Percentiles rank a stretch among this genome's conserved stretches.
Conservation (phyloP, 2,329 filamentous ascomycete species). For the Neonectria punicea region DNA sequence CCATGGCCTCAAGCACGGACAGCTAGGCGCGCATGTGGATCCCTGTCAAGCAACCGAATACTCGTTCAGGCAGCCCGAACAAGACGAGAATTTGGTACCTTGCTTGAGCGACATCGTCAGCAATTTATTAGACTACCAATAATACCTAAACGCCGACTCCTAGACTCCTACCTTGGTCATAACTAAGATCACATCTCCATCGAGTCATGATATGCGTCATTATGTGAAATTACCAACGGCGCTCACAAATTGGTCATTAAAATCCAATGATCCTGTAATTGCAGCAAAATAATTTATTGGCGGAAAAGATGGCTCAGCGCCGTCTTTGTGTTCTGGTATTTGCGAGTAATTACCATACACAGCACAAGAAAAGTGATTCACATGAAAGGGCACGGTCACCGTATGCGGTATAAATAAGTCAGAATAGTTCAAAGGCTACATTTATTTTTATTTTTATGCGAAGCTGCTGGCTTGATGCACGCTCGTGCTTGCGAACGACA, state of each 20-base stretch:
- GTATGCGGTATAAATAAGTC: no score
- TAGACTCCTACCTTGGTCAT: not conserved
- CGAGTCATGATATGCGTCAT: not conserved
- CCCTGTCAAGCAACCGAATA: conserved; percentile 3
- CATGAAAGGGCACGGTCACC: no score
- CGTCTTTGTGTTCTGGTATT: no score
- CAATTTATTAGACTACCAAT: no score
- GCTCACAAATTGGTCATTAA: not conserved
- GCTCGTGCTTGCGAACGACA: not conserved
- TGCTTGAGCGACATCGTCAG: not conserved
- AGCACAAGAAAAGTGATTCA: no score
- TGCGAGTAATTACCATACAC: not conserved
- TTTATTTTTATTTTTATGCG: not conserved
- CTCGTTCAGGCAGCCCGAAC: conserved; percentile 3
- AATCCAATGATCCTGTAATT: not conserved
- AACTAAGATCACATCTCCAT: not conserved
- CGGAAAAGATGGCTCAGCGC: no score
- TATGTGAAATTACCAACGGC: not conserved
- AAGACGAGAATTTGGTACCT: not conserved
- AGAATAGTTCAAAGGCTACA: no score
- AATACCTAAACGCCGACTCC: not conserved
- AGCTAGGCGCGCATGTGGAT: conserved; percentile 21
- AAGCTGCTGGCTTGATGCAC: not conserved
- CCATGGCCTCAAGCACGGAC: conserved; percentile 22
- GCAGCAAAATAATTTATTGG: no score